A percentile compares a stretch with the other conserved stretches of the same genome.
These are phyloP conservation scores for Thozetella sp. DNA, from an alignment of 495 filamentous ascomycete genomes.

Conservation along the genomic window DNA sequence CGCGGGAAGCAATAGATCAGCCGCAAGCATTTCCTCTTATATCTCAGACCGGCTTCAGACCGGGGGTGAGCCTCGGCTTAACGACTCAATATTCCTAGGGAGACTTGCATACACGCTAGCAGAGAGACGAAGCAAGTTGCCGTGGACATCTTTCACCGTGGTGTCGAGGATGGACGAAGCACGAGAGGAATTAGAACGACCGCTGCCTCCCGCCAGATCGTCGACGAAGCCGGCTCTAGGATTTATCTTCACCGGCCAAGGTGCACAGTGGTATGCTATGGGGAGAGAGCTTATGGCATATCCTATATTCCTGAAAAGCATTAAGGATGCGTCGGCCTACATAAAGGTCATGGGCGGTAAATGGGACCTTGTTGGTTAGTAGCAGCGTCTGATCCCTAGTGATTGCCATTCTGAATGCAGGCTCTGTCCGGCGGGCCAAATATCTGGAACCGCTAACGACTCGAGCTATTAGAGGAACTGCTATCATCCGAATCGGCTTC, in stretches of 20 bases:
- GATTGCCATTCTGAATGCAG: too few relatives aligned
- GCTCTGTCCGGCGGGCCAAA: too few relatives aligned
- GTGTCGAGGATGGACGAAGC: constrained; percentile 11
- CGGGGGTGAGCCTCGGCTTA: neutral
- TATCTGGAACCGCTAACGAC: too few relatives aligned
- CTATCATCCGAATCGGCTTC: constrained; percentile 14
- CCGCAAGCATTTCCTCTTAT: constrained; percentile 13
- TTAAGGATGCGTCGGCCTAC: constrained; percentile 23
- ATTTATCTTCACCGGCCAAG: constrained; percentile 46
- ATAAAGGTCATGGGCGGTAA: constrained; percentile 29
- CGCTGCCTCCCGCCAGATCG: constrained; percentile 14
- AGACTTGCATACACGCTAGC: constrained; percentile 33
- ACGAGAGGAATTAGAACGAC: constrained; percentile 15
- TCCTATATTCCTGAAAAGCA: constrained; percentile 22
- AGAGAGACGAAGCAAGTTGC: constrained; percentile 26
- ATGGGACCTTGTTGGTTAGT: constrained; percentile 22
- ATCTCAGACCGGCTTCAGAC: constrained; percentile 18
- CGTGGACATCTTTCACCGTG: constrained; percentile 18
- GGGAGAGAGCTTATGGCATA: constrained; percentile 45
- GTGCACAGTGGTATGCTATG: constrained; percentile 58
- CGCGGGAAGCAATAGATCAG: too few relatives aligned
- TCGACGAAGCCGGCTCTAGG: constrained; percentile 10
- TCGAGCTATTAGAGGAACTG: constrained; percentile 31
- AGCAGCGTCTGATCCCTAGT: neutral
- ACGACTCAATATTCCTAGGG: constrained; percentile 21